A percentile compares a stretch with the other conserved stretches of the same genome.
Conservation (phyloP, 768 basidiomycete genomes). For the Collybiopsis luxurians region DNA sequence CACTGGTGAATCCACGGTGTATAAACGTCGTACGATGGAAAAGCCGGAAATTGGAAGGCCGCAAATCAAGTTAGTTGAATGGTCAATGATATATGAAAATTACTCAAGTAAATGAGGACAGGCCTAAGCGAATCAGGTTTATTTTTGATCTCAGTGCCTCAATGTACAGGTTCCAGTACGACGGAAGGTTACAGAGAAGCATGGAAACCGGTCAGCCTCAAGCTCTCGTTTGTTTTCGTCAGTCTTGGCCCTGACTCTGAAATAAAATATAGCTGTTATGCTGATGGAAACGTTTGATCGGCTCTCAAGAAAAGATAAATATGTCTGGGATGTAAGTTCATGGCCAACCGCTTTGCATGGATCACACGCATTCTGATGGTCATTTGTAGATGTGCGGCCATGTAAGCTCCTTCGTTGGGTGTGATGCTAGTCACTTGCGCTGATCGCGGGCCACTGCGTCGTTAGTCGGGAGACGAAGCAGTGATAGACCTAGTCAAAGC, state of each 20-base stretch:
- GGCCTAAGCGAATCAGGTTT: slow-evolving; percentile 67
- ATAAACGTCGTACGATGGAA: slow-evolving; percentile 68
- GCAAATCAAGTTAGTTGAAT: slow-evolving; percentile 55
- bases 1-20: slow-evolving; percentile 67
- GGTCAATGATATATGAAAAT: not conserved
- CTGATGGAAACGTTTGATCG: slow-evolving; percentile 70
- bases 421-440: not conserved
- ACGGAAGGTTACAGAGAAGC: slow-evolving; percentile 60
- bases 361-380: slow-evolving; percentile 1
- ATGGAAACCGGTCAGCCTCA: slow-evolving; percentile 54
- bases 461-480: slow-evolving; percentile 67
- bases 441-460: not conserved
- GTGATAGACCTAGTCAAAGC: slow-evolving; percentile 51
- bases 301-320: slow-evolving; percentile 64
- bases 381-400: slow-evolving; percentile 56
- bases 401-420: slow-evolving; percentile 33
- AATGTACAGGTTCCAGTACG: slow-evolving; percentile 76
- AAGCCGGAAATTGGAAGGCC: slow-evolving; percentile 67
- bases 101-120: slow-evolving; percentile 16
- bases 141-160: slow-evolving; percentile 70
- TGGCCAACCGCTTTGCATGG: not conserved
- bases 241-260: not conserved
- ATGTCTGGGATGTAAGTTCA: slow-evolving; percentile 68
- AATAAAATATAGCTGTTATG: slow-evolving; percentile 57
- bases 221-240: not conserved